Percentiles rank a stretch among this genome's conserved stretches.
Evolutionary conservation across 78 protist genomes (phyloP).

Genomic region (Monosiga brevicollis): DNA sequence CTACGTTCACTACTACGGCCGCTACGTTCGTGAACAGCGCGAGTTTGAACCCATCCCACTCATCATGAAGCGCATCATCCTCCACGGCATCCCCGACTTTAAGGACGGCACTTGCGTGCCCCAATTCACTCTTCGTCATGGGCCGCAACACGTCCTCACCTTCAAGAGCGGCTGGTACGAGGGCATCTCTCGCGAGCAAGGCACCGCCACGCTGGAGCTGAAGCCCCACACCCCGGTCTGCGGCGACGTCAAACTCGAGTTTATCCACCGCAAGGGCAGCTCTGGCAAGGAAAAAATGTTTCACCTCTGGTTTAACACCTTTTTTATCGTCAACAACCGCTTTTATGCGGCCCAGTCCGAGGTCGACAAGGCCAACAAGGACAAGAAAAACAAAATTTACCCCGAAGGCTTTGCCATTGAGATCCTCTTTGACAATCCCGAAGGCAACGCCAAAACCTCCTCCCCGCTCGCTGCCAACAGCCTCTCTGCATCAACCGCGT

Average conservation of each 20-base stretch:
- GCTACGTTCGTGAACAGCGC: background rate
- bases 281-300: constrained; percentile 36
- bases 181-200: background rate
- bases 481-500: too few species aligned
- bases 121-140: background rate
- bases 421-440: constrained; percentile 15
- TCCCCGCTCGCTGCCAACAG: too few species aligned
- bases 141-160: too few species aligned
- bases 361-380: constrained; percentile 65
- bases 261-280: background rate
- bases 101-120: constrained; percentile 1
- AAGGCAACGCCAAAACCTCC: background rate
- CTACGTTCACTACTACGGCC: constrained; percentile 56
- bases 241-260: constrained; percentile 2
- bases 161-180: background rate
- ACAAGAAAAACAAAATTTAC: constrained; percentile 50
- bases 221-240: background rate
- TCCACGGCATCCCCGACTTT: background rate
- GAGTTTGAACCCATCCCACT: background rate
- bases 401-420: constrained; percentile 39
- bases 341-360: constrained; percentile 35
- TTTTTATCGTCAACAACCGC: constrained; percentile 18
- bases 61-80: background rate
- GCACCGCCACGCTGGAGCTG: too few species aligned
- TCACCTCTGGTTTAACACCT: constrained; percentile 71